A percentile compares a stretch with the other conserved stretches of the same genome.
Evolutionary conservation across 2,329 filamentous ascomycete genomes (phyloP).

Genomic region (Chrysosporium queenslandicum): DNA sequence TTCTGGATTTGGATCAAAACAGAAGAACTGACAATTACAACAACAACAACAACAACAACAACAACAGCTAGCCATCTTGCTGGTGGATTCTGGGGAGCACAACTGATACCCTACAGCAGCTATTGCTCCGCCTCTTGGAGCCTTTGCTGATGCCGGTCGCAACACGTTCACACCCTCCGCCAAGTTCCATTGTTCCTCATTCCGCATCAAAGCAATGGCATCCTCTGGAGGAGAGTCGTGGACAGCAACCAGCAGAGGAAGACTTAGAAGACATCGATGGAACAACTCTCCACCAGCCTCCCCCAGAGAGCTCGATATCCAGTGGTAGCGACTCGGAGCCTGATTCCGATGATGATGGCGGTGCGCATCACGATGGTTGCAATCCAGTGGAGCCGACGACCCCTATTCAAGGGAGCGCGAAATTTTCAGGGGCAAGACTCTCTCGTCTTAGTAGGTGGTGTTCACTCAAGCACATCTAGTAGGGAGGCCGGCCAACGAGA

Average conservation of each 20-base stretch:
- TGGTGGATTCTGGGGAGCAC: no score
- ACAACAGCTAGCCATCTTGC: no score
- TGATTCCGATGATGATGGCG: not conserved
- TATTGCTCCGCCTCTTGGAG: not conserved
- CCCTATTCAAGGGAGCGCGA: not conserved
- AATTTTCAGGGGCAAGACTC: not conserved
- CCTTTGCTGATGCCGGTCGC: not conserved
- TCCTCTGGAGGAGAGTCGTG: no score
- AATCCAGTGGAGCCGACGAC: not conserved
- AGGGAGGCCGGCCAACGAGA: no score
- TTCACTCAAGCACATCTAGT: not conserved
- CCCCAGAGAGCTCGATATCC: not conserved
- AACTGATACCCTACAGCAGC: no score
- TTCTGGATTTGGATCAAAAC: no score
- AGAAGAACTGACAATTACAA: no score
- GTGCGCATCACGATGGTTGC: not conserved
- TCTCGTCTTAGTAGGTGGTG: not conserved
- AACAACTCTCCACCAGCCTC: conserved; percentile 1
- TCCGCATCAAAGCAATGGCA: not conserved
- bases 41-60: no score
- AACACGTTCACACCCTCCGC: not conserved
- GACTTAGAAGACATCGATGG: conserved; percentile 8
- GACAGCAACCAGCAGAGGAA: not conserved
- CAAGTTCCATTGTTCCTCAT: not conserved
- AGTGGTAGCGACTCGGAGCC: conserved; percentile 6